Base-by-base conservation (phyloP, 1,284 basidiomycete genomes). In the Fomitiporia mediterranea region DNA sequence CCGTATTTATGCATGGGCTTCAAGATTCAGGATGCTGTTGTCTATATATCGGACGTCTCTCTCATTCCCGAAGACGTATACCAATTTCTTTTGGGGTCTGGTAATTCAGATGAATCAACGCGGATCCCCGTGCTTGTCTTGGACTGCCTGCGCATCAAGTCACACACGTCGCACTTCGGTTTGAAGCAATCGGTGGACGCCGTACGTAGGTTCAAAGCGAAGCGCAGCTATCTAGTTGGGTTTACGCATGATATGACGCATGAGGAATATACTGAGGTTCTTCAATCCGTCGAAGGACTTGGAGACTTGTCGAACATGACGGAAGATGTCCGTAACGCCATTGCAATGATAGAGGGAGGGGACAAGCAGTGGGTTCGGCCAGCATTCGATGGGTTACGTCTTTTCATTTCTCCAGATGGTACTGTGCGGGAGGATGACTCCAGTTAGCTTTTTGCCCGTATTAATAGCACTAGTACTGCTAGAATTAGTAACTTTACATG, bases 11-110 rank as follows among this genome's bases (percentile, higher is more conserved):
- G 82, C 64, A 78, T 86, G 61, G 88, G 85, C n/a, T 92, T 91
- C 73, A 76, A 84, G 62, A 76, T 92, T 28, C 75, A 81, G 60
- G 72, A 83, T 40, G 70, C 76, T 35, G 66, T 91, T 44, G 72
- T 82, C 11, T 90, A 91, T 68, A 74, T 91, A 53, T 86, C 86
- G 25, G 90, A 92, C 66, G 85, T 83, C 35, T 89, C 86, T 3
- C 67, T 76, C 63, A 86, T 92, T 55, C 87, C 90, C 2, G 79
- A 86, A 8, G 76, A 81, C 28, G 77, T 81, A 38, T 89, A 87
- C 84, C 59, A 68, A 13, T 61, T 82, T 40, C 74, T 87, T 21
- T 65, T 74, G 32, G 53, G 54, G 13, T 60, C 64, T 51, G 67
- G 62, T 7, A 60, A 66, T 21, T n/a, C 60, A 62, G 21, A 61